A percentile compares a stretch with the other conserved stretches of the same genome.
These are phyloP conservation scores for Russula brevipes DNA, from an alignment of 768 basidiomycete species.

Conservation along the genomic window DNA sequence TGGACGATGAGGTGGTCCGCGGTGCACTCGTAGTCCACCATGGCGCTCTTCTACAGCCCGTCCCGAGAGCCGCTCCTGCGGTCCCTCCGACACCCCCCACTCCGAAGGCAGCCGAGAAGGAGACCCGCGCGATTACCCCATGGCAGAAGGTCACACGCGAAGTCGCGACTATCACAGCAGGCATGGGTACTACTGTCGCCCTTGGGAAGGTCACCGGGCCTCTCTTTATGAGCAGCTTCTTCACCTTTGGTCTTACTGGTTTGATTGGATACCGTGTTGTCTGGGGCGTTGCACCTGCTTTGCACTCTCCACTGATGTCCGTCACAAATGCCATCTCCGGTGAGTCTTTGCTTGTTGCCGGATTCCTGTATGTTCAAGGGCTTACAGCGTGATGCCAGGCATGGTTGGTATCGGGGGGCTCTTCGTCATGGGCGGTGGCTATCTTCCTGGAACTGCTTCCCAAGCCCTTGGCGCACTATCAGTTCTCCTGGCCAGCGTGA, in stretches of 20 bases:
- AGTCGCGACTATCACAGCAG: constrained; percentile 66
- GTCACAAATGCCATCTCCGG: constrained; percentile 89
- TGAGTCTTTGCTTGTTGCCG: constrained; percentile 30
- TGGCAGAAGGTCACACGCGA: constrained; percentile 79
- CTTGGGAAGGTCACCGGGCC: constrained; percentile 77
- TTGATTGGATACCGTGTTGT: constrained; percentile 84
- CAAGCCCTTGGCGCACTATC: constrained; percentile 75
- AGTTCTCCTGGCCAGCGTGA: constrained; percentile 83
- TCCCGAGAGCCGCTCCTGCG: constrained; percentile 63
- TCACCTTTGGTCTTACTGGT: constrained; percentile 83
- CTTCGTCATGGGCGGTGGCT: constrained; percentile 89
- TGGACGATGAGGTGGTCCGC: constrained; percentile 80
- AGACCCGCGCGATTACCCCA: constrained; percentile 62
- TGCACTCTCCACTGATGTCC: constrained; percentile 88
- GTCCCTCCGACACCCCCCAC: constrained; percentile 49
- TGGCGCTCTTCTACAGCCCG: constrained; percentile 60
- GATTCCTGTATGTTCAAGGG: not conserved
- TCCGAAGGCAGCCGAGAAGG: constrained; percentile 40
- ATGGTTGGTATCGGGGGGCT: constrained; percentile 82
- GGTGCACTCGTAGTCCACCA: constrained; percentile 72
- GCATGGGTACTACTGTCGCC: constrained; percentile 67
- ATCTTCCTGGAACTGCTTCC: constrained; percentile 73
- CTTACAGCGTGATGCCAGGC: constrained; percentile 33
- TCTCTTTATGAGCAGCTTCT: constrained; percentile 84
- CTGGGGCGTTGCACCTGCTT: constrained; percentile 83